phyloP scores from a whole-genome alignment of 73 alveolate species.

The Effrenium voratum region DNA sequence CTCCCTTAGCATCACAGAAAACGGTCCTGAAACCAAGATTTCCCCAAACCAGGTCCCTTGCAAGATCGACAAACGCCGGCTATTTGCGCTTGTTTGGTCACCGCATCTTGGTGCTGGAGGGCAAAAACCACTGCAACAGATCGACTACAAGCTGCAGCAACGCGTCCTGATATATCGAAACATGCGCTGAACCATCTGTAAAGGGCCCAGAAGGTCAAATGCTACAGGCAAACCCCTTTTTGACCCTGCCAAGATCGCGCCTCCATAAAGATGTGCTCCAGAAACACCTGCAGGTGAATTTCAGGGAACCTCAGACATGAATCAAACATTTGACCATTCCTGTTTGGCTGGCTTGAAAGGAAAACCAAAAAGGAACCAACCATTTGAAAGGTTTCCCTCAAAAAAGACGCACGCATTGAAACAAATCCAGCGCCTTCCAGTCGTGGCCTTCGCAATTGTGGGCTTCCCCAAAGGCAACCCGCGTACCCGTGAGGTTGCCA shows the following conservation, averaged over 20 bases:
- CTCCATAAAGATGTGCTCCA: slow-evolving; percentile 90
- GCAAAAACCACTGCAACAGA: not conserved
- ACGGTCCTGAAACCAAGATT: not conserved
- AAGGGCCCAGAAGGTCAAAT: not conserved
- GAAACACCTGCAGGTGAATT: slow-evolving; percentile 15
- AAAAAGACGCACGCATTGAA: not conserved
- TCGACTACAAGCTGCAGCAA: not conserved
- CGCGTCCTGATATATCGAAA: not conserved
- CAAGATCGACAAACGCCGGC: not conserved
- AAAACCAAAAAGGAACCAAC: not conserved
- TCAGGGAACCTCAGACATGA: not conserved
- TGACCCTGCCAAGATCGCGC: not conserved
- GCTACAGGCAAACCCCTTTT: not conserved
- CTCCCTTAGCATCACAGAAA: not conserved
- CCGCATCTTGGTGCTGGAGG: not conserved
- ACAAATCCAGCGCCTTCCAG: slow-evolving; percentile 63
- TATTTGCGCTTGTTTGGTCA: not conserved
- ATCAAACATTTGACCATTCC: not conserved
- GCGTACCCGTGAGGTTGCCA: slow-evolving; percentile 58
- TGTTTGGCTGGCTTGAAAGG: not conserved
- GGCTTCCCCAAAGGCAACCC: slow-evolving; percentile 87
- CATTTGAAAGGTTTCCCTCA: not conserved
- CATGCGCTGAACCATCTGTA: not conserved
- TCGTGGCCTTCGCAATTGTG: slow-evolving; percentile 85
- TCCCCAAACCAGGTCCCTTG: not conserved